These are phyloP conservation scores for Pseudozyma sp. DNA, from an alignment of 1,284 basidiomycete species.

Conservation along the genomic window DNA sequence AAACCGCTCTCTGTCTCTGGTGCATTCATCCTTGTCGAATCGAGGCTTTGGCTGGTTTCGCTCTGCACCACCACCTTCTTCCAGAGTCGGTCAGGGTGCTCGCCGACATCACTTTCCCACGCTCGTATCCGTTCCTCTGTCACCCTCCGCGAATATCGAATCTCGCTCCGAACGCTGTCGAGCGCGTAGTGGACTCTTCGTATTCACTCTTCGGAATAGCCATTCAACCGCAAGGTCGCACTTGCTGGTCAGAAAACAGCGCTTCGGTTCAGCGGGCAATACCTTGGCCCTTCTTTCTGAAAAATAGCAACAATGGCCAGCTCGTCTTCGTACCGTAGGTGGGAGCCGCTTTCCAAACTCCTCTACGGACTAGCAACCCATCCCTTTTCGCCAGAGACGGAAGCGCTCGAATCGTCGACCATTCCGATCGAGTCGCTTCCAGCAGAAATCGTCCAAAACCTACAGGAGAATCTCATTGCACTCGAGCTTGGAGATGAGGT, in stretches of 20 bases:
- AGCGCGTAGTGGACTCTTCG: conserved; percentile 3
- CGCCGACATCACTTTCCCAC: conserved; percentile 1
- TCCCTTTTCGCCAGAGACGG: conserved; percentile 58
- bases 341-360: conserved; percentile 64
- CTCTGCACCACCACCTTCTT: no score
- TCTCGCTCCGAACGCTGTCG: neutral
- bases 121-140: neutral
- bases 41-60: no score
- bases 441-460: conserved; percentile 25
- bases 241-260: neutral
- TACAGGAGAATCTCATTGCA: conserved; percentile 58
- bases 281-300: no score
- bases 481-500: conserved; percentile 87
- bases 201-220: neutral
- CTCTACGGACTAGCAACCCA: conserved; percentile 60
- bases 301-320: conserved; percentile 20
- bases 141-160: neutral
- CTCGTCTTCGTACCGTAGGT: conserved; percentile 39
- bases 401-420: conserved; percentile 47
- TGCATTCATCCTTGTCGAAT: no score
- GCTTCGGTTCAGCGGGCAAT: no score
- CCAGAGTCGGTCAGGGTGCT: no score
- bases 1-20: no score
- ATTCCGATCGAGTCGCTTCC: conserved; percentile 33
- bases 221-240: neutral